phyloP scores from a whole-genome alignment of 2,329 filamentous ascomycete species.

The Apiospora saccharicola region DNA sequence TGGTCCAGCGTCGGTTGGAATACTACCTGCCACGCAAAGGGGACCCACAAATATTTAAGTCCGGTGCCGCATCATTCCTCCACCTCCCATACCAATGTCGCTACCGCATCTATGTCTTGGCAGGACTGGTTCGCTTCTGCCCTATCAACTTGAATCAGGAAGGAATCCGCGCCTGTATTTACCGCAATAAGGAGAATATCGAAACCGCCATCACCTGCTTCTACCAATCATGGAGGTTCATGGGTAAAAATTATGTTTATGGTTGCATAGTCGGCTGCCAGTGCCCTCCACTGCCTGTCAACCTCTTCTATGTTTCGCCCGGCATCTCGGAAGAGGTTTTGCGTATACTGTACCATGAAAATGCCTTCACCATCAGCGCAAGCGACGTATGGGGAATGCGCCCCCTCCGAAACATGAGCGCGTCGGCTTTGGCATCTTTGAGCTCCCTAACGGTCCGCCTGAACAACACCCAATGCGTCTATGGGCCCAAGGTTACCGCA shows the following conservation, averaged over 20 bases:
- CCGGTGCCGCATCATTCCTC: not conserved
- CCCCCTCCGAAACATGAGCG: constrained; percentile 17
- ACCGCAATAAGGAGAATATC: not conserved
- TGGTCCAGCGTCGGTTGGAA: not conserved
- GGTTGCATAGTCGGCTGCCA: constrained; percentile 21
- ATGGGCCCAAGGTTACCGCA: not conserved
- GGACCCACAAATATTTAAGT: not conserved
- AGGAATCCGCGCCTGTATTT: not conserved
- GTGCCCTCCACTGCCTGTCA: constrained; percentile 20
- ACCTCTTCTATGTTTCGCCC: constrained; percentile 18
- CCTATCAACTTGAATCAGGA: constrained; percentile 26
- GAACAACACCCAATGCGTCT: not conserved
- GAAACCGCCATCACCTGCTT: not conserved
- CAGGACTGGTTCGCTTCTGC: constrained; percentile 23
- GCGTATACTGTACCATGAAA: constrained; percentile 23
- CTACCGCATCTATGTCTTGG: constrained; percentile 24
- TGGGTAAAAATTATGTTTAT: not conserved
- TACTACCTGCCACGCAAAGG: not conserved
- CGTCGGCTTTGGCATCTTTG: not conserved
- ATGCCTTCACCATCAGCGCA: constrained; percentile 23
- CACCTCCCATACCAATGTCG: constrained; percentile 24
- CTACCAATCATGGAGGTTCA: not conserved
- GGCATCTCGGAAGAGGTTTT: not conserved
- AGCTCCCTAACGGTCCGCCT: not conserved
- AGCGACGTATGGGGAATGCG: constrained; percentile 19